Evolutionary conservation across 2,329 filamentous ascomycete genomes (phyloP).

Genomic region (Botryosphaeria dothidea): DNA sequence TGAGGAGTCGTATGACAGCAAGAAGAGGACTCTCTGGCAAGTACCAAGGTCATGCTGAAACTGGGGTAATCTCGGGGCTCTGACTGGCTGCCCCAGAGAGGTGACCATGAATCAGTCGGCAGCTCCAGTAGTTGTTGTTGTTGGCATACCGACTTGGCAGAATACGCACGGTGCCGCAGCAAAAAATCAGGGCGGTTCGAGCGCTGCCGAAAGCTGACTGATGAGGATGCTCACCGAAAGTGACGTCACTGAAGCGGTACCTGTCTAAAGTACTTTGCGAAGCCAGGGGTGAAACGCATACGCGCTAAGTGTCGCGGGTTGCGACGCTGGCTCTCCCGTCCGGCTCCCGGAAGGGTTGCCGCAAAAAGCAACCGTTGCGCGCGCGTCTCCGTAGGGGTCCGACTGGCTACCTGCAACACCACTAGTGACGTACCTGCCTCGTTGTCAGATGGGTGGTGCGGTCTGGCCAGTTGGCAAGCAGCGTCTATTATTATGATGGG

Average conservation of each 20-base stretch:
- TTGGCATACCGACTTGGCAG: neutral
- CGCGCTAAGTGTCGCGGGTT: neutral
- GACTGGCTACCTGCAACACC: neutral
- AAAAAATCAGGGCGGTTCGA: neutral
- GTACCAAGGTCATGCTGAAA: constrained; percentile 1
- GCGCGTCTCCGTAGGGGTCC: neutral
- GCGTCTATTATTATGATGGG: neutral
- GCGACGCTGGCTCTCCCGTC: neutral
- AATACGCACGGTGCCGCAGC: neutral
- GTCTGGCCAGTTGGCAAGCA: neutral
- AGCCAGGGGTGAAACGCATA: neutral
- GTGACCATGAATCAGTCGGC: neutral
- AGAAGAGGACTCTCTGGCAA: neutral
- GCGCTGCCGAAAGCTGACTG: neutral
- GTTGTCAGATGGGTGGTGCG: neutral
- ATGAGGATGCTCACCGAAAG: neutral
- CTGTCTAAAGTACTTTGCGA: neutral
- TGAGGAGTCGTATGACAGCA: neutral
- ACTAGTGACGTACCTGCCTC: neutral
- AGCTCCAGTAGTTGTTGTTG: neutral
- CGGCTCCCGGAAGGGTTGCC: neutral
- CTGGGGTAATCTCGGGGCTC: neutral
- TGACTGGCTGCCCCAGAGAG: neutral
- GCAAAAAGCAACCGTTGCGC: neutral
- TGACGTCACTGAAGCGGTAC: neutral